Base-by-base conservation (phyloP, 2,329 filamentous ascomycete species). In the Microcera coccophila region DNA sequence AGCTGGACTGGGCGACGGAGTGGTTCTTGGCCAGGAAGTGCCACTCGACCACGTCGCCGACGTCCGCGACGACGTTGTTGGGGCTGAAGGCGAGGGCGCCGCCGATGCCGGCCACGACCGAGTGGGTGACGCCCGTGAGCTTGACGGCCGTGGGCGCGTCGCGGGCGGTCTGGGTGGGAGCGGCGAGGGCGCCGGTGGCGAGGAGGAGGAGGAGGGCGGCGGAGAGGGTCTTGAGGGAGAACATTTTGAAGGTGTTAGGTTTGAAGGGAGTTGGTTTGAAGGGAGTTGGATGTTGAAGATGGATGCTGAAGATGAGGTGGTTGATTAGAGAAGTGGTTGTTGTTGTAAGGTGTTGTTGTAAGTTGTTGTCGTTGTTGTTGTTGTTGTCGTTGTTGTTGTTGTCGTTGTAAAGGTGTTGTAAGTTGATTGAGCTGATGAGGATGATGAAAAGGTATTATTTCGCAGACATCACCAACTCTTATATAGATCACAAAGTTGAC, bases 31-130 rank as follows among this genome's bases (percentile, higher is more conserved):
- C 69, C 48, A 70, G 71, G 66, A 74, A 80, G 55, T 75, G 71
- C 65, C 72, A 81, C 63, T 79, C 74, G 44, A 81, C 58, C 4
- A 73, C 49, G 46, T 77, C 73, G 45, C 75, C 76, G 7, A 69
- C 44, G 10, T 64, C 59, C 15, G 76, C 77, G 3, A 67, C 68
- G 31, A 78, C 62, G 49, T 68, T 71, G 47, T 72, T 64, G 2
- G 78, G 78, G 37, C 70, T 65, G 60, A 79, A 81, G 37, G 56
- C 58, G 22, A 79, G 67, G n/a, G n/a, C n/a, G 34, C 69, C 69
- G 19, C 61, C 65, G 4, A 62, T 65, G 43, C 71, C 72, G 39
- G 67, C 72, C n/a, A 68, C 64, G 34, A 74, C 67, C 2, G 65
- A 65, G 66, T 74, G 69, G 1, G 71, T 74, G 18, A 68, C 62